Conservation (phyloP, 208 protist genomes). For the Paratrypanosoma confusum region DNA sequence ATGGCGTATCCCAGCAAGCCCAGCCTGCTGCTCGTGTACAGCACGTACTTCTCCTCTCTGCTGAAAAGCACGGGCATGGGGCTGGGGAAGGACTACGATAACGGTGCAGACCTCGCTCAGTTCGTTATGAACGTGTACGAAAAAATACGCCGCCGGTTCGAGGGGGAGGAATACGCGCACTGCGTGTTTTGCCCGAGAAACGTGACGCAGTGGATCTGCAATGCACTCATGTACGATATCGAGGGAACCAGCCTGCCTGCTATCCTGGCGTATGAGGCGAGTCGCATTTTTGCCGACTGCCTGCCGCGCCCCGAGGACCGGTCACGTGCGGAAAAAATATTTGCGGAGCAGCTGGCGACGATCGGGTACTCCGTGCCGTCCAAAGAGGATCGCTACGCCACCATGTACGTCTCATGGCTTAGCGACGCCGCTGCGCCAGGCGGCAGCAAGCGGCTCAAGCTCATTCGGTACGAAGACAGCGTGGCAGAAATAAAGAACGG, state of each 20-base stretch:
- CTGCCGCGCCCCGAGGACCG: slow-evolving; percentile 78
- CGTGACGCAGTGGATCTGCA: slow-evolving; percentile 89
- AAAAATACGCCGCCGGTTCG: slow-evolving; percentile 79
- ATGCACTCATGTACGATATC: slow-evolving; percentile 89
- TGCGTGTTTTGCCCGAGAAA: slow-evolving; percentile 95
- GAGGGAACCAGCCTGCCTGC: slow-evolving; percentile 81
- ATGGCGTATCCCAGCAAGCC: slow-evolving; percentile 86
- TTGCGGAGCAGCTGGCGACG: slow-evolving; percentile 70
- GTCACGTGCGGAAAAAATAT: slow-evolving; percentile 42
- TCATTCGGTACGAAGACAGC: slow-evolving; percentile 61
- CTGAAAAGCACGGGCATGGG: slow-evolving; percentile 41
- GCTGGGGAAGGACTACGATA: slow-evolving; percentile 56
- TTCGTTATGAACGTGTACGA: slow-evolving; percentile 93
- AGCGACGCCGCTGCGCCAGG: slow-evolving; percentile 20
- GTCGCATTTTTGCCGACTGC: slow-evolving; percentile 90
- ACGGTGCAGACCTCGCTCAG: slow-evolving; percentile 71
- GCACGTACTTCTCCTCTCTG: slow-evolving; percentile 75
- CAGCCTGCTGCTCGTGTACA: slow-evolving; percentile 88
- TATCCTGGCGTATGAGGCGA: slow-evolving; percentile 87
- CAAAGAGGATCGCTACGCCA: slow-evolving; percentile 60
- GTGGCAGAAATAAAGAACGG: slow-evolving; percentile 66
- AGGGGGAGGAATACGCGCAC: slow-evolving; percentile 90
- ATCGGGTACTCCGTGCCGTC: slow-evolving; percentile 70
- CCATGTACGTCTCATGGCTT: slow-evolving; percentile 86
- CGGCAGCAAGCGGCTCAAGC: slow-evolving; percentile 34